Percentiles rank a stretch among this genome's conserved stretches.
phyloP scores from a whole-genome alignment of 2,329 filamentous ascomycete species.

The Delphinella strobiligena region DNA sequence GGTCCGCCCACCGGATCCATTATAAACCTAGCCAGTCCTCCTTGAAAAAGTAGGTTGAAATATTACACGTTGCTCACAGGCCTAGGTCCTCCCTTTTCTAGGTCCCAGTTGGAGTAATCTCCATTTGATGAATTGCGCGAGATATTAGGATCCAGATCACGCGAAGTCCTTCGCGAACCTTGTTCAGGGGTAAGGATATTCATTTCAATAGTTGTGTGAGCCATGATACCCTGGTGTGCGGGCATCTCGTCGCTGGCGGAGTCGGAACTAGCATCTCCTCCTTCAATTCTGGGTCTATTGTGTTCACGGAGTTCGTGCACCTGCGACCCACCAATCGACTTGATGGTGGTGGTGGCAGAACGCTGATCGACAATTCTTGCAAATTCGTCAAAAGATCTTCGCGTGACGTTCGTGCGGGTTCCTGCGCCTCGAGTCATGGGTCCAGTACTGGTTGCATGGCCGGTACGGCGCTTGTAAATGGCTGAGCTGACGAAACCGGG shows the following conservation, averaged over 20 bases:
- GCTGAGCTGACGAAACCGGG: conserved; percentile 15
- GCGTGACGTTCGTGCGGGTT: conserved; percentile 2
- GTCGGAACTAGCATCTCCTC: neutral
- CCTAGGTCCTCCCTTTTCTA: neutral
- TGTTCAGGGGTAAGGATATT: conserved; percentile 3
- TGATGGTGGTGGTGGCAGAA: conserved; percentile 1
- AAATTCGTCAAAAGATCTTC: conserved; percentile 5
- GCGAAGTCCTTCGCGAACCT: neutral
- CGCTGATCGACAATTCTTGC: conserved; percentile 1
- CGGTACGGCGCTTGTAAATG: conserved; percentile 1
- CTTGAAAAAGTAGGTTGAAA: no score
- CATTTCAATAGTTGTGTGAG: conserved; percentile 11
- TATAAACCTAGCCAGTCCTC: no score
- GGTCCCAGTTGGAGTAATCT: neutral
- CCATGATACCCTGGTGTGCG: conserved; percentile 6
- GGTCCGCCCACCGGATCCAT: no score
- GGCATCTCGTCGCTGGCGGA: conserved; percentile 6
- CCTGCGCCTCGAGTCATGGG: neutral
- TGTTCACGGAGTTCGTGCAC: conserved; percentile 1
- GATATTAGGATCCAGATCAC: neutral
- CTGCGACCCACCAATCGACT: neutral
- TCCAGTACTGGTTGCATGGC: neutral
- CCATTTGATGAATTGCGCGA: neutral
- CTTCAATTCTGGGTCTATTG: neutral
- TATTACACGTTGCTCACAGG: neutral